phyloP scores from a whole-genome alignment of 768 basidiomycete genomes.

The Suillus subalutaceus region DNA sequence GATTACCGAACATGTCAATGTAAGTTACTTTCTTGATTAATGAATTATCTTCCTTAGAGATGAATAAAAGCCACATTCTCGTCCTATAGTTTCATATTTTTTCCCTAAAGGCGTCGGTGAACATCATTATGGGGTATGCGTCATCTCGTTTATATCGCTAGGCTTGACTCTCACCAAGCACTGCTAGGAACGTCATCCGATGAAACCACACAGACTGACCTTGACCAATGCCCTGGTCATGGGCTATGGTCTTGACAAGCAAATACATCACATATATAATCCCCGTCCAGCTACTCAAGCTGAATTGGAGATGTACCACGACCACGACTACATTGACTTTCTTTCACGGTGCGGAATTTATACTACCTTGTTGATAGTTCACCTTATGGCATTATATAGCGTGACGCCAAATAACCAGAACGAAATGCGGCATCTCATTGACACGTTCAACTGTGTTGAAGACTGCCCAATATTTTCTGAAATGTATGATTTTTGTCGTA shows the following conservation, averaged over 20 bases:
- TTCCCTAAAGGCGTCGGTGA: slow-evolving; percentile 92
- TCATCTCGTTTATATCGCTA: background rate
- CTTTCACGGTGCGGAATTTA: slow-evolving; percentile 68
- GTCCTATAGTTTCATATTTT: slow-evolving; percentile 94
- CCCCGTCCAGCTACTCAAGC: slow-evolving; percentile 87
- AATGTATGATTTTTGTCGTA: slow-evolving; percentile 91
- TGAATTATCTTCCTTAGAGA: slow-evolving; percentile 18
- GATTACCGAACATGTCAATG: slow-evolving; percentile 78
- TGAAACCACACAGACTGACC: slow-evolving; percentile 97
- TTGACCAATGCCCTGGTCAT: slow-evolving; percentile 94
- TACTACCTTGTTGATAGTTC: slow-evolving; percentile 3
- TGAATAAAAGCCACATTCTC: slow-evolving; percentile 35
- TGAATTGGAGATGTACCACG: slow-evolving; percentile 91
- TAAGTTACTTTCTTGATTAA: slow-evolving; percentile 38
- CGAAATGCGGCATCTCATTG: slow-evolving; percentile 76
- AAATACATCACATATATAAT: slow-evolving; percentile 90
- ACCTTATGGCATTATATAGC: slow-evolving; percentile 41
- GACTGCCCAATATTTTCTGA: slow-evolving; percentile 97
- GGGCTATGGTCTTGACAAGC: slow-evolving; percentile 95
- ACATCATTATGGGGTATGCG: slow-evolving; percentile 92
- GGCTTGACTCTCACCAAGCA: slow-evolving; percentile 11
- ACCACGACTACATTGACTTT: slow-evolving; percentile 95
- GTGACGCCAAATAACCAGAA: slow-evolving; percentile 78
- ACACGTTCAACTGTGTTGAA: slow-evolving; percentile 92
- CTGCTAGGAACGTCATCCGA: slow-evolving; percentile 90